Base-by-base conservation (phyloP, 805 yeast genomes). In the Candida fluviatilis region DNA sequence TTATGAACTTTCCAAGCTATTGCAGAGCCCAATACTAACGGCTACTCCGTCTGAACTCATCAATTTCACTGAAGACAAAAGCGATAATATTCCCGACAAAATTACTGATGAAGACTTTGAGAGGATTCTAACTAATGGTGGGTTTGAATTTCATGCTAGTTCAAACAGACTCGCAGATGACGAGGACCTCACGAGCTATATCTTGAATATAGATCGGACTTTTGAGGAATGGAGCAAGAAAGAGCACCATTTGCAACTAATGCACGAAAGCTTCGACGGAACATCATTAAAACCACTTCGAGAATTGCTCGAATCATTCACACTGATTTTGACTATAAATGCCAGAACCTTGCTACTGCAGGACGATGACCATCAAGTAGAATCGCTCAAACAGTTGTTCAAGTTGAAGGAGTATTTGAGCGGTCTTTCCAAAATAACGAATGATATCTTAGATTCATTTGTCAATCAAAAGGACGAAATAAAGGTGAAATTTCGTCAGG, bases 171-270 rank as follows among this genome's bases (percentile, higher is more conserved):
- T 49, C 15, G 38, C 39, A n/a, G 48, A 47, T n/a, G 58, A 57
- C 35, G 54, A 51, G 6, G 62, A 55, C 8, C 39, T 63, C 29
- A 50, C 55, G 12, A 49, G 54, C 27, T 57, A 58, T 42, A 39
- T 62, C 19, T 37, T 62, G 14, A 48, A 58, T 36, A 56, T 62
- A 29, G 67, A 62, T 39, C 45, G 47, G 10, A 42, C 52, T 15
- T 35, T 50, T 12, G 48, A 48, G 31, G 57, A 52, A 15, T 23
- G 27, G 15, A 29, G 6, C 7, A 26, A 43, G 18, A 17, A 32
- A 3, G 28, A 33, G 18, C 6, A 33, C 7, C 17, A 13, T 7
- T n/a, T 7, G 6, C 26, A 14, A 4, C n/a, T 23, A 7, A 15
- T 11, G 10, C n/a, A 33, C 15, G 26, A 31, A 13, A 31, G 6